Conservation (phyloP, 2,329 filamentous ascomycete species). For the Hypoxylon sp. region DNA sequence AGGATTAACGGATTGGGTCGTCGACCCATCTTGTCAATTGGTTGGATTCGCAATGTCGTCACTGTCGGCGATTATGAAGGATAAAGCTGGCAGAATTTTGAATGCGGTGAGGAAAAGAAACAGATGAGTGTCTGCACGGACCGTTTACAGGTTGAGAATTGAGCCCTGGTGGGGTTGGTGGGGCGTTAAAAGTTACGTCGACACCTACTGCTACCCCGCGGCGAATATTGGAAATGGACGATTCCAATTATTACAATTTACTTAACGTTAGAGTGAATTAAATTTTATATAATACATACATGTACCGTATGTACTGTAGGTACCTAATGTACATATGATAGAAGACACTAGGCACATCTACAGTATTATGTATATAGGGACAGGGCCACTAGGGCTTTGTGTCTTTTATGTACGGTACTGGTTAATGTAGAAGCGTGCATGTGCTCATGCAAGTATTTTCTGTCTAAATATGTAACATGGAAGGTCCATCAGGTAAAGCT, state of each 20-base stretch:
- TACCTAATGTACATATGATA: too few species aligned
- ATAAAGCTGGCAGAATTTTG: constrained; percentile 53
- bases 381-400: too few species aligned
- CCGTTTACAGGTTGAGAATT: constrained; percentile 32
- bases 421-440: too few species aligned
- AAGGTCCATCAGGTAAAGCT: too few species aligned
- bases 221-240: not conserved
- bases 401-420: too few species aligned
- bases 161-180: constrained; percentile 22
- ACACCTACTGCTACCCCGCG: constrained; percentile 3
- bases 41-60: constrained; percentile 26
- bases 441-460: too few species aligned
- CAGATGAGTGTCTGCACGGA: constrained; percentile 16
- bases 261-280: too few species aligned
- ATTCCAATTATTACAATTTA: not conserved
- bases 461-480: too few species aligned
- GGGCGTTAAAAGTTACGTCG: not conserved
- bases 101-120: constrained; percentile 51
- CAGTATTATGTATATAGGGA: too few species aligned
- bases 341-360: too few species aligned
- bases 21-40: constrained; percentile 76
- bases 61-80: constrained; percentile 36
- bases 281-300: not conserved
- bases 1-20: constrained; percentile 88
- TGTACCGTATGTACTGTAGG: not conserved